phyloP scores from a whole-genome alignment of 1,284 basidiomycete species.

The Inonotus hispidus region DNA sequence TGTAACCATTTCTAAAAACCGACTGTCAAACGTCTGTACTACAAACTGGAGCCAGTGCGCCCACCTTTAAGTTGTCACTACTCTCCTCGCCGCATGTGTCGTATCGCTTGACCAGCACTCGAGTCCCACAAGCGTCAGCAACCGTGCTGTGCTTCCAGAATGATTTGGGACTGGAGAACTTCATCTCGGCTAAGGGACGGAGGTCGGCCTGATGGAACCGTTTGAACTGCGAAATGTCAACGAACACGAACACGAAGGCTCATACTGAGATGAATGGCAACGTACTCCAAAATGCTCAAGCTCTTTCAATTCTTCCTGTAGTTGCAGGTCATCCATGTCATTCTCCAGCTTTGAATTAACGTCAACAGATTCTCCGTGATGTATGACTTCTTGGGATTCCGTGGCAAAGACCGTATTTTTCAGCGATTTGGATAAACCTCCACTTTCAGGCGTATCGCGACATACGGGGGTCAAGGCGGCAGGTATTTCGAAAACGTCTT shows the following conservation, averaged over 20 bases:
- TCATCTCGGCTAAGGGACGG: slow-evolving; percentile 28
- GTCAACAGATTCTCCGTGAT: not conserved
- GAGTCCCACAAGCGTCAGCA: slow-evolving; percentile 36
- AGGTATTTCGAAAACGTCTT: not conserved
- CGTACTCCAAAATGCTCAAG: slow-evolving; percentile 35
- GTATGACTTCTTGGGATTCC: too few species aligned
- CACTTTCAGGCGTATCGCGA: not conserved
- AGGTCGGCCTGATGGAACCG: slow-evolving; percentile 48
- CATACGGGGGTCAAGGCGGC: not conserved
- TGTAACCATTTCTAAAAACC: slow-evolving; percentile 39
- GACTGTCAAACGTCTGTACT: not conserved
- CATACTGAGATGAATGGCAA: not conserved
- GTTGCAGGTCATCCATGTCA: not conserved
- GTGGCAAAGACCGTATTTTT: not conserved
- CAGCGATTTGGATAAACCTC: not conserved
- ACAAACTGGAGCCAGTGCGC: not conserved
- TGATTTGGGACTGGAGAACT: slow-evolving; percentile 32
- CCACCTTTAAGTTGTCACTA: not conserved
- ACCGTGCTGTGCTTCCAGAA: slow-evolving; percentile 44
- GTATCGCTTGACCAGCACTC: slow-evolving; percentile 40
- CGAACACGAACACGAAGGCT: not conserved
- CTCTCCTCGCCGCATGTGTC: slow-evolving; percentile 36
- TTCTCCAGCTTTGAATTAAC: not conserved
- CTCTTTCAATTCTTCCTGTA: slow-evolving; percentile 8
- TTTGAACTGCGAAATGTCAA: slow-evolving; percentile 33